Percentiles rank a stretch among this genome's conserved stretches.
Evolutionary conservation across 805 yeast species (phyloP).

Genomic region (Priceomyces fermenticarens): DNA sequence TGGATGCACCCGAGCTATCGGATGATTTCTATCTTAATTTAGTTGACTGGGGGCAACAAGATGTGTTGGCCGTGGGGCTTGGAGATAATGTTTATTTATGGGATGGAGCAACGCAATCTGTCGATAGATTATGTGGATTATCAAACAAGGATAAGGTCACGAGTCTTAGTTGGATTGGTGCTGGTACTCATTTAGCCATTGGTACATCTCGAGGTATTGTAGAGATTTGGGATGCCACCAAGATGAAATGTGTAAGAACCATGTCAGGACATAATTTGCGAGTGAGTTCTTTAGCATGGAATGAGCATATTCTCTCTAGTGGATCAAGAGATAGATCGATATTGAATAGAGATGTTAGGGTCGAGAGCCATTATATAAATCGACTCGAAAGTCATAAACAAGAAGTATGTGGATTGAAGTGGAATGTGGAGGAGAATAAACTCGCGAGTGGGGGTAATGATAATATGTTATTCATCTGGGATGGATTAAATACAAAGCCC

Average conservation of each 20-base stretch:
- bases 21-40: slow-evolving; percentile 92
- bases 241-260: slow-evolving; percentile 77
- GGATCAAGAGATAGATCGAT: slow-evolving; percentile 87
- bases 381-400: slow-evolving; percentile 76
- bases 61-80: slow-evolving; percentile 84
- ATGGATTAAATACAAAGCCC: slow-evolving; percentile 68
- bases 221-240: slow-evolving; percentile 91
- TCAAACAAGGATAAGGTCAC: slow-evolving; percentile 66
- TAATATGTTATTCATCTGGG: slow-evolving; percentile 84
- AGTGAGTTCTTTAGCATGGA: slow-evolving; percentile 91
- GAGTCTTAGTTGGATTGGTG: slow-evolving; percentile 87
- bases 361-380: slow-evolving; percentile 75
- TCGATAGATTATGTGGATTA: slow-evolving; percentile 74
- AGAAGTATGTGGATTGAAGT: slow-evolving; percentile 93
- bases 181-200: slow-evolving; percentile 91
- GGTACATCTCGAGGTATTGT: slow-evolving; percentile 87
- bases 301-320: slow-evolving; percentile 79
- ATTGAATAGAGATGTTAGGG: slow-evolving; percentile 86
- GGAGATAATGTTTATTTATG: slow-evolving; percentile 87
- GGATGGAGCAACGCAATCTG: slow-evolving; percentile 84
- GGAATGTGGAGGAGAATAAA: slow-evolving; percentile 90
- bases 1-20: slow-evolving; percentile 93
- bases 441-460: slow-evolving; percentile 96
- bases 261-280: slow-evolving; percentile 89
- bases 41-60: slow-evolving; percentile 94